A percentile compares a stretch with the other conserved stretches of the same genome.
Conservation (phyloP, 2,329 filamentous ascomycete genomes). For the Ascochyta lentis region DNA sequence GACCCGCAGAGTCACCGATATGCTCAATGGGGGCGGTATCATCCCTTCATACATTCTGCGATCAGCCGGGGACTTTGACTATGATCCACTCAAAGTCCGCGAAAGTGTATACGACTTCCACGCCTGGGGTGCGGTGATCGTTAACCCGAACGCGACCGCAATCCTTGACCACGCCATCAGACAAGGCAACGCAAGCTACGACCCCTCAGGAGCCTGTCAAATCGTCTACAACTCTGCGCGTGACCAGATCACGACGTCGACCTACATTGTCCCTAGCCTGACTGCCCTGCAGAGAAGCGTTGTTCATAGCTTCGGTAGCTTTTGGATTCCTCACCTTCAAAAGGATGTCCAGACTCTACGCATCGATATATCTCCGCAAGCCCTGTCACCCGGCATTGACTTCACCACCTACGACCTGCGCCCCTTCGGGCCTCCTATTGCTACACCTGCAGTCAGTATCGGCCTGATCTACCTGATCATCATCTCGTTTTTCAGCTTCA, state of each 20-base stretch:
- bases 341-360: conserved; percentile 34
- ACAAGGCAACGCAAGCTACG: conserved; percentile 64
- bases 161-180: conserved; percentile 62
- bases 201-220: conserved; percentile 65
- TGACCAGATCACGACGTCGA: conserved; percentile 60
- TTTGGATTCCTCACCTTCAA: conserved; percentile 44
- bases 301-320: conserved; percentile 56
- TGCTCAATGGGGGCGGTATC: conserved; percentile 47
- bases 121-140: conserved; percentile 66
- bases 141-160: conserved; percentile 67
- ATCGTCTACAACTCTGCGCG: conserved; percentile 63
- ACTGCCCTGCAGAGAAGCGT: conserved; percentile 54
- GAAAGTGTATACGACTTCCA: conserved; percentile 65
- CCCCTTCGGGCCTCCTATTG: conserved; percentile 62
- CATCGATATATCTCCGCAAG: conserved; percentile 57
- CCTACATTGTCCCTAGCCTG: conserved; percentile 61
- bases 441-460: conserved; percentile 65
- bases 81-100: conserved; percentile 63
- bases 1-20: conserved; percentile 52
- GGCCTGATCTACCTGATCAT: conserved; percentile 73
- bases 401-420: conserved; percentile 64
- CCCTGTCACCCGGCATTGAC: conserved; percentile 62
- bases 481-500: conserved; percentile 69
- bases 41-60: conserved; percentile 59
- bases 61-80: conserved; percentile 58